Percentiles rank a stretch among this genome's conserved stretches.
Evolutionary conservation across 2,329 filamentous ascomycete species (phyloP).

Genomic region (Sarocladiaceae sp.): DNA sequence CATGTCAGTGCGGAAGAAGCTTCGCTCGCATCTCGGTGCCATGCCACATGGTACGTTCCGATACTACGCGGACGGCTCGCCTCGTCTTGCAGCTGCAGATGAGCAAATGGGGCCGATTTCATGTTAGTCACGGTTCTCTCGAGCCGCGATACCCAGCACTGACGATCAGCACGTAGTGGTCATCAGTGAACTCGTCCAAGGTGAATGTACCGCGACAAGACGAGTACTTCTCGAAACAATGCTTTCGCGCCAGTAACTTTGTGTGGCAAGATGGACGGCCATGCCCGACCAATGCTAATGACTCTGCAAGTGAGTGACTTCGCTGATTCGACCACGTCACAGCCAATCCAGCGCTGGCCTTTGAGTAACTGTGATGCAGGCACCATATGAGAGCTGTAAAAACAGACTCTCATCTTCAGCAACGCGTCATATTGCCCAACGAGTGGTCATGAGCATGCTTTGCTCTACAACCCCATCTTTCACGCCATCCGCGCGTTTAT

Average conservation of each 20-base stretch:
- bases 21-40: not conserved
- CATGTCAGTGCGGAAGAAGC: not conserved
- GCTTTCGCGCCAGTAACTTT: too few species aligned
- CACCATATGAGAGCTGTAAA: not conserved
- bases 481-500: not conserved
- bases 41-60: slow-evolving; percentile 1
- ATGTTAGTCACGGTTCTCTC: not conserved
- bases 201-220: too few species aligned
- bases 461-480: slow-evolving; percentile 1
- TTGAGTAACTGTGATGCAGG: not conserved
- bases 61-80: not conserved
- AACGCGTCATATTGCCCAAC: not conserved
- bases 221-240: too few species aligned
- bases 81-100: not conserved
- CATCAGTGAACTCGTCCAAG: not conserved
- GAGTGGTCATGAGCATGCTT: not conserved
- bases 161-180: not conserved
- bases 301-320: too few species aligned
- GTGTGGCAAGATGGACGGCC: too few species aligned
- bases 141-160: not conserved
- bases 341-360: not conserved
- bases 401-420: not conserved
- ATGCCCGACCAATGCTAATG: too few species aligned
- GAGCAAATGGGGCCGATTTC: not conserved
- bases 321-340: not conserved